Conservation (phyloP, 2,329 filamentous ascomycete species). For the Septoria petroselini region DNA sequence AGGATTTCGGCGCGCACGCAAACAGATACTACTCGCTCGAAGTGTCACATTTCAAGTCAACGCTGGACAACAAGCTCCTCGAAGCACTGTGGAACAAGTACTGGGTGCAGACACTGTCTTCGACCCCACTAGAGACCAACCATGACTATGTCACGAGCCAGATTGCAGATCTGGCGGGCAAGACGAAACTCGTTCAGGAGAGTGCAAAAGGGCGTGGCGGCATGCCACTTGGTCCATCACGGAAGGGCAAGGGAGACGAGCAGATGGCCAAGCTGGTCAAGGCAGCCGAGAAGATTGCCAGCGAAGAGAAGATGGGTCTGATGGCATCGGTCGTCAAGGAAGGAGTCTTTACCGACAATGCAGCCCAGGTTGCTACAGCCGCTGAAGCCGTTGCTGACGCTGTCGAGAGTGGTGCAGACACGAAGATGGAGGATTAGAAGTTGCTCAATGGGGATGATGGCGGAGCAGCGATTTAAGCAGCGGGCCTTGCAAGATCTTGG, state of each 20-base stretch:
- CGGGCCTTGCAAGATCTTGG: too few species aligned
- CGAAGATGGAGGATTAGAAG: slow-evolving; percentile 31
- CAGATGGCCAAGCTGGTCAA: slow-evolving; percentile 59
- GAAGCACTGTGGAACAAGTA: slow-evolving; percentile 98
- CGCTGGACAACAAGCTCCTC: slow-evolving; percentile 79
- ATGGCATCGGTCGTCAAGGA: slow-evolving; percentile 63
- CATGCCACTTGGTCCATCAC: slow-evolving; percentile 29
- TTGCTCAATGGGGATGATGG: neutral
- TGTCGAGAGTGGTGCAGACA: slow-evolving; percentile 31
- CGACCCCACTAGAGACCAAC: slow-evolving; percentile 85
- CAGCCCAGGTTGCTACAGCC: slow-evolving; percentile 17
- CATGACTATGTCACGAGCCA: slow-evolving; percentile 91
- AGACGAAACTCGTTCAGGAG: slow-evolving; percentile 58
- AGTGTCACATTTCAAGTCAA: slow-evolving; percentile 91
- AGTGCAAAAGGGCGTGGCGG: slow-evolving; percentile 32
- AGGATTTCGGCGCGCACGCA: slow-evolving; percentile 92
- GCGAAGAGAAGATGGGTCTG: slow-evolving; percentile 61
- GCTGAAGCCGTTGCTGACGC: slow-evolving; percentile 24
- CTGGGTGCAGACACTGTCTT: slow-evolving; percentile 93
- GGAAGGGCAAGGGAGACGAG: slow-evolving; percentile 41
- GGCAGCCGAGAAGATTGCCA: slow-evolving; percentile 60
- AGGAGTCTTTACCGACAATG: slow-evolving; percentile 52
- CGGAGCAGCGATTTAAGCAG: too few species aligned
- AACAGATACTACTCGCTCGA: slow-evolving; percentile 88
- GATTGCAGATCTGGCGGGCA: slow-evolving; percentile 80